phyloP scores from a whole-genome alignment of 768 basidiomycete species.

The Cystobasidium tubakii region DNA sequence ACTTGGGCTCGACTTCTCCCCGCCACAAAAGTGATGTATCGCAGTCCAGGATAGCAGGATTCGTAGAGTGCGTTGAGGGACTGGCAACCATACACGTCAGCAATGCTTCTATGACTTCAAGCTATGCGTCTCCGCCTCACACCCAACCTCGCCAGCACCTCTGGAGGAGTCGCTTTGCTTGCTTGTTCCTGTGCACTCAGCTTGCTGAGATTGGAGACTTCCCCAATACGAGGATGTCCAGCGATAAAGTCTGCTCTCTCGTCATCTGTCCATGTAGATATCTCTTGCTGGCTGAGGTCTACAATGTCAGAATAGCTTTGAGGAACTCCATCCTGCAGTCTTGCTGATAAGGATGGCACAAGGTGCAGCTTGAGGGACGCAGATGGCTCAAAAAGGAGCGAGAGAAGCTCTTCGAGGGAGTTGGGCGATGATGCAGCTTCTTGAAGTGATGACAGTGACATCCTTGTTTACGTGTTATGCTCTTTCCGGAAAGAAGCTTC shows the following conservation, averaged over 20 bases:
- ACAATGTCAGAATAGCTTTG: conserved; percentile 43
- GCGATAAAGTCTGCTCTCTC: conserved; percentile 49
- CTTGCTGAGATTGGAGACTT: conserved; percentile 44
- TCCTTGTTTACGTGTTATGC: neutral
- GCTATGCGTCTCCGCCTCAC: no score
- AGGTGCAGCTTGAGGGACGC: conserved; percentile 46
- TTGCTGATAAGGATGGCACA: conserved; percentile 47
- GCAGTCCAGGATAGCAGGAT: conserved; percentile 48
- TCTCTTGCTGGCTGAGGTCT: conserved; percentile 42
- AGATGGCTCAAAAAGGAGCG: conserved; percentile 50
- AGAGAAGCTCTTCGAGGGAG: conserved; percentile 10
- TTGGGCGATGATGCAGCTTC: neutral
- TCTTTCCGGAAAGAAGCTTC: no score
- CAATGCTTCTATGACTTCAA: no score
- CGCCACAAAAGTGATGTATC: conserved; percentile 52
- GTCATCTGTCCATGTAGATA: conserved; percentile 44
- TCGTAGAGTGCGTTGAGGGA: conserved; percentile 50
- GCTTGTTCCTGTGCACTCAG: conserved; percentile 51
- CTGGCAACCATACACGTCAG: conserved; percentile 17
- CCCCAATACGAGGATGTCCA: conserved; percentile 53
- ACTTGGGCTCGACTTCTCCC: conserved; percentile 41
- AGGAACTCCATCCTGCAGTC: conserved; percentile 15
- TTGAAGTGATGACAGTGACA: conserved; percentile 9
- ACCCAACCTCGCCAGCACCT: conserved; percentile 48
- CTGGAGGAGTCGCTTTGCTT: conserved; percentile 42